A percentile compares a stretch with the other conserved stretches of the same genome.
phyloP scores from a whole-genome alignment of 352 stramenopile species.

The Blastocystis sp. region DNA sequence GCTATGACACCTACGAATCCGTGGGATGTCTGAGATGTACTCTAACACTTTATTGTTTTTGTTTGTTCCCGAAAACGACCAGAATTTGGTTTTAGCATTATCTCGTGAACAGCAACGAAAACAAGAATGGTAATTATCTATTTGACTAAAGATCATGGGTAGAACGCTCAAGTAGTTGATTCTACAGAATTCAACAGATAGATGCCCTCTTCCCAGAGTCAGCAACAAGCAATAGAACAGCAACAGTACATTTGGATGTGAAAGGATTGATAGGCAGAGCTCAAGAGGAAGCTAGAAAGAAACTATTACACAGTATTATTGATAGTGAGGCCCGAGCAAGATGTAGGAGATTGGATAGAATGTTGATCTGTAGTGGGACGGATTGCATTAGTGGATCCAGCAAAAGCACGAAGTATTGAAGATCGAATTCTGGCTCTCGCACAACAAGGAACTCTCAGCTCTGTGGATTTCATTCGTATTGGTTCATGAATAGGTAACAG shows the following conservation, averaged over 20 bases:
- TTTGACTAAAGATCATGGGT: not conserved
- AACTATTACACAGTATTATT: constrained; percentile 33
- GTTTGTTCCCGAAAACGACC: not conserved
- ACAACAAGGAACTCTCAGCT: not conserved
- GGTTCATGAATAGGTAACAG: not conserved
- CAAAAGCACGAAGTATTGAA: constrained; percentile 44
- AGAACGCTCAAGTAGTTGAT: not conserved
- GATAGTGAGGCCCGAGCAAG: constrained; percentile 35
- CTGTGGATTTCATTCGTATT: not conserved
- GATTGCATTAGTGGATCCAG: constrained; percentile 44
- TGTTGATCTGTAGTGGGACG: constrained; percentile 28
- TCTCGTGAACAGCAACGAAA: not conserved
- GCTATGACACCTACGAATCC: not conserved
- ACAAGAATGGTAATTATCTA: not conserved
- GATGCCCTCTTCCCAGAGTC: not conserved
- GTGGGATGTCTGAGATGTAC: not conserved
- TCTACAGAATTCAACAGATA: not conserved
- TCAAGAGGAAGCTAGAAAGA: constrained; percentile 55
- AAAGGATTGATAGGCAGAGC: not conserved
- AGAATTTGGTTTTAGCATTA: not conserved
- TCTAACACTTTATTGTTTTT: not conserved
- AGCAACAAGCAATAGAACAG: constrained; percentile 39
- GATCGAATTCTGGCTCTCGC: constrained; percentile 43
- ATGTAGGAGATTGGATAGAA: not conserved
- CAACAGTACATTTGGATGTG: not conserved